Conservation (phyloP, 495 filamentous ascomycete genomes). For the Daldinia caldariorum region DNA sequence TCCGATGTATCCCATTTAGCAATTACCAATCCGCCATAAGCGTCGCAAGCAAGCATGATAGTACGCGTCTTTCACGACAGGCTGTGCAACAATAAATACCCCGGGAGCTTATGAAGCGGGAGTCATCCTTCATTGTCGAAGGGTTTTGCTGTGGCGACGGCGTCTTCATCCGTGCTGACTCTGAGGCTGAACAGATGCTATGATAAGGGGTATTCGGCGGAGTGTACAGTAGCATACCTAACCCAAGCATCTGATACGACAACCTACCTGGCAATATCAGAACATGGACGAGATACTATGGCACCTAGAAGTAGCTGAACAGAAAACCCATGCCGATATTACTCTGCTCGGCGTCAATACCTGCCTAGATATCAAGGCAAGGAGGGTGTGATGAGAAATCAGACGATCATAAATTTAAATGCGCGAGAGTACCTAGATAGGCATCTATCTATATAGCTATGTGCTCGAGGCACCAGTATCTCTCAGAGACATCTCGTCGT, state of each 20-base stretch:
- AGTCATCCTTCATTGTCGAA: not conserved
- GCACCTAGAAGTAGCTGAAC: too few species aligned
- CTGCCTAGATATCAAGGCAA: not conserved
- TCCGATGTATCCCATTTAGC: not conserved
- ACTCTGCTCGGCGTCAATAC: not conserved
- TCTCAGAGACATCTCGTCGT: not conserved
- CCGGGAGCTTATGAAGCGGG: not conserved
- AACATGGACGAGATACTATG: too few species aligned
- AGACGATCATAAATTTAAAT: not conserved
- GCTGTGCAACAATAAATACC: not conserved
- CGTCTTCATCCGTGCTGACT: too few species aligned
- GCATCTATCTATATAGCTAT: slow-evolving; percentile 5
- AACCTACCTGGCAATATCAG: too few species aligned
- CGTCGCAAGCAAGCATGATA: not conserved
- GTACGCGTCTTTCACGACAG: not conserved
- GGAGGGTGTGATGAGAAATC: not conserved
- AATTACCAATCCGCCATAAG: not conserved
- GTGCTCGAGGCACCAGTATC: not conserved
- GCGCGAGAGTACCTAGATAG: not conserved
- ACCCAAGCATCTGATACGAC: too few species aligned
- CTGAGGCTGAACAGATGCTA: too few species aligned
- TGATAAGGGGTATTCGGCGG: too few species aligned
- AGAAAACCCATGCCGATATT: too few species aligned
- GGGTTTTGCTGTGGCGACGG: too few species aligned
- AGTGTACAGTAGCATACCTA: too few species aligned